Evolutionary conservation across 441 rosid genomes (phyloP), one percentile per base, ranked within the genome.

Genomic region (Syzygium syzygioides): DNA sequence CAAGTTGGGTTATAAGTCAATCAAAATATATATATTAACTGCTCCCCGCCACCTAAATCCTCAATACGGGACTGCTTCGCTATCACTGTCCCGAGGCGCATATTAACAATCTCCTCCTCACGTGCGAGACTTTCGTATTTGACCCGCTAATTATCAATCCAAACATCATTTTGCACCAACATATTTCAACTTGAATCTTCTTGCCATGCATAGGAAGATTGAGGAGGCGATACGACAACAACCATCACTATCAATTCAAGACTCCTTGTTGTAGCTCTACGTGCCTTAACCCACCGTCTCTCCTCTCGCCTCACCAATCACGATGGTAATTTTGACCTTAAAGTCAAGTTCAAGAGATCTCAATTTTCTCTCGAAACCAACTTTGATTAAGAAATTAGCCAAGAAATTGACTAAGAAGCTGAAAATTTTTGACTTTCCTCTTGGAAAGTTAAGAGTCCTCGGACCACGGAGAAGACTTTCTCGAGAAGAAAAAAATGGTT

Each of bases 21-120:
- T 4, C 4, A 37, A 20, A 25, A 37, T 41, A 32, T 68, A 32
- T 66, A 68, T 32, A 68, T 32, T 9, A 11, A 71, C 2, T 37
- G 3, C 3, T 41, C 15, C 14, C 14, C 9, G 1, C 4, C 83
- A 76, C 4, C 4, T 23, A 37, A 41, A 76, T 41, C 26, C 41
- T 0, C 0, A 14, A 23, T 37, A 11, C 1, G 4, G 0, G 28
- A 37, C 2, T 1, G 23, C 79, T 68, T 34, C 13, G 4, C 7
- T 19, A 18, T 5, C 13, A 1, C 8, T 0, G 1, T 68, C 48
- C 14, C 26, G 19, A 1, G 8, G 15, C 12, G 41, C 48, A 68
- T 14, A 12, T 11, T 19, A 71, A 37, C n/a, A 6, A 76, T 37
- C 83, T 25, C 1, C 2, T 17, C 15, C 18, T 76, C 83, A 25